These are phyloP conservation scores for Austroboletus festivus DNA, from an alignment of 768 basidiomycete genomes.

Conservation along the genomic window DNA sequence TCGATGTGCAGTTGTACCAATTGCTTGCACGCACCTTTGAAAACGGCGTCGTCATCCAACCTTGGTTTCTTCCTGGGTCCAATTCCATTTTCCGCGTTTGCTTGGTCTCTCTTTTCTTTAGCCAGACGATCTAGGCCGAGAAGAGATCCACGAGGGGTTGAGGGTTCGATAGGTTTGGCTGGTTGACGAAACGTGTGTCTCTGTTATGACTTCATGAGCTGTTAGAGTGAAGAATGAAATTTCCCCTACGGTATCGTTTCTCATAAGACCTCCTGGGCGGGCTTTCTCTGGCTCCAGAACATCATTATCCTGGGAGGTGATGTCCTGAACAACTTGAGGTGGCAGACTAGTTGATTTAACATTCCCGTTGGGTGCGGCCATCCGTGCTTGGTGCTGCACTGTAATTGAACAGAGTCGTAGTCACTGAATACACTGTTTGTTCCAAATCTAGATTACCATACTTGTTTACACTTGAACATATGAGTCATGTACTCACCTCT, in stretches of 20 bases:
- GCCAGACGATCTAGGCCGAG: conserved; percentile 89
- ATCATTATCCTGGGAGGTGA: conserved; percentile 75
- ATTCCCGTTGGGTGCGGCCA: no score
- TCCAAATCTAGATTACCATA: no score
- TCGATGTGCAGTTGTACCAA: no score
- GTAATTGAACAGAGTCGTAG: no score
- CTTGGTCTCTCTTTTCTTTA: conserved; percentile 76
- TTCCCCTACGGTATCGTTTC: conserved; percentile 40
- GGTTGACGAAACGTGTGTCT: conserved; percentile 80
- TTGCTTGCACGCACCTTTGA: conserved; percentile 86
- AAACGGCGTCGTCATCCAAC: conserved; percentile 62
- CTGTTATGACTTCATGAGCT: conserved; percentile 35
- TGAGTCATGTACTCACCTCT: no score
- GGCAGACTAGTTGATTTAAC: conserved; percentile 40
- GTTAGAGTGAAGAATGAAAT: not conserved
- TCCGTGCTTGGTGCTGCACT: no score
- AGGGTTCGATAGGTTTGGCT: conserved; percentile 67
- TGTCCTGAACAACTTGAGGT: no score
- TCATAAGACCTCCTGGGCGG: conserved; percentile 76
- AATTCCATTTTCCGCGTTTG: conserved; percentile 33
- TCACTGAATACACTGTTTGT: no score
- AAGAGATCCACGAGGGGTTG: conserved; percentile 73
- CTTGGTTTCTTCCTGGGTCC: conserved; percentile 62
- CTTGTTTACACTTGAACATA: no score
- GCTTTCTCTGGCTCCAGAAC: conserved; percentile 76